phyloP scores from a whole-genome alignment of 2,329 filamentous ascomycete species.

The Botryotinia calthae region DNA sequence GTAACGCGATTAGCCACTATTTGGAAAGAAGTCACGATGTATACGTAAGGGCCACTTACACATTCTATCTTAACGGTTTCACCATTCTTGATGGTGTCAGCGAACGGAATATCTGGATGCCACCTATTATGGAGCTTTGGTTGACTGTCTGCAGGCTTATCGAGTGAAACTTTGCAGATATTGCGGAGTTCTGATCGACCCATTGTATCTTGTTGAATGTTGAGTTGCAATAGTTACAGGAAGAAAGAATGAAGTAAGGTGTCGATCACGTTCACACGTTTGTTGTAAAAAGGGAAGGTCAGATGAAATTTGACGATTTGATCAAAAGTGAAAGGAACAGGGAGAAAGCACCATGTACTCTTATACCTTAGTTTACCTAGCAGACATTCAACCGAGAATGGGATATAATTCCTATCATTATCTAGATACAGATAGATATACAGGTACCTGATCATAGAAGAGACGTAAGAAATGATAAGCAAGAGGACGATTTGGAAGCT shows the following conservation, averaged over 20 bases:
- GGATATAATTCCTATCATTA: not conserved
- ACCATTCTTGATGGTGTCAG: slow-evolving; percentile 70
- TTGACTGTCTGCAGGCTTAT: slow-evolving; percentile 70
- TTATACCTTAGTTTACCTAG: not conserved
- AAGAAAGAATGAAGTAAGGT: not conserved
- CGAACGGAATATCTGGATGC: slow-evolving; percentile 84
- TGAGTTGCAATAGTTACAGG: slow-evolving; percentile 2
- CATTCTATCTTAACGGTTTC: slow-evolving; percentile 95
- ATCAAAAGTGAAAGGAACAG: not conserved
- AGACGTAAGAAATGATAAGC: slow-evolving; percentile 11
- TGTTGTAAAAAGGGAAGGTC: not conserved
- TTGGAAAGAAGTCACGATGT: slow-evolving; percentile 9
- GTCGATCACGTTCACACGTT: not conserved
- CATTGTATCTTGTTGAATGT: slow-evolving; percentile 39
- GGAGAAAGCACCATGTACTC: not conserved
- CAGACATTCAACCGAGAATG: not conserved
- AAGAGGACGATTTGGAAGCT: not conserved
- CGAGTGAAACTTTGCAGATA: slow-evolving; percentile 68
- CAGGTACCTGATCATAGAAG: not conserved
- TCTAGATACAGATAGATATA: not conserved
- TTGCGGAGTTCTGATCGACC: slow-evolving; percentile 61
- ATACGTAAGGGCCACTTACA: slow-evolving; percentile 38
- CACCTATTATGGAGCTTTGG: slow-evolving; percentile 77
- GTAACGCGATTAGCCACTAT: slow-evolving; percentile 3
- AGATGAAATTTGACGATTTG: not conserved